Evolutionary conservation across 805 yeast genomes (phyloP).

Genomic region (Myxozyma geophila): DNA sequence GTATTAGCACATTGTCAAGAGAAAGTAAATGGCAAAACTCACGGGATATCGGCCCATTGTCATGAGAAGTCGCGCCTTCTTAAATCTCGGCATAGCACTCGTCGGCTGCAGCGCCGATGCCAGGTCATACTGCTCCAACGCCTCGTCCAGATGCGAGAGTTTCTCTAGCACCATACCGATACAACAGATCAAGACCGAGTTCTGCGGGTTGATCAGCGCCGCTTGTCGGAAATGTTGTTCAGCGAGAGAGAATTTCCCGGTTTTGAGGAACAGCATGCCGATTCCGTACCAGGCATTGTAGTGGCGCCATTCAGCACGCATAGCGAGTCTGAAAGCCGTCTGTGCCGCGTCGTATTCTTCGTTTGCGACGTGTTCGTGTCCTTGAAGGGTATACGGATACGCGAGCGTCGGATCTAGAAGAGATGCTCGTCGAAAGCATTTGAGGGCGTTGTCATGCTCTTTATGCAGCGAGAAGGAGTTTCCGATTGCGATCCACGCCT

Average conservation of each 20-base stretch:
- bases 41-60: constrained; percentile 62
- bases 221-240: constrained; percentile 88
- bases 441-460: constrained; percentile 88
- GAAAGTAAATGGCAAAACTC: not conserved
- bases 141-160: constrained; percentile 66
- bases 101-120: constrained; percentile 85
- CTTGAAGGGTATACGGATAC: constrained; percentile 90
- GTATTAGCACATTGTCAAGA: not conserved
- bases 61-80: constrained; percentile 81
- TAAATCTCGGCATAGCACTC: constrained; percentile 84
- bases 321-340: constrained; percentile 77
- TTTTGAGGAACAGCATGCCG: constrained; percentile 87
- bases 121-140: constrained; percentile 77
- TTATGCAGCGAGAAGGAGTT: constrained; percentile 80
- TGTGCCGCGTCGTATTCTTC: constrained; percentile 91
- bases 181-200: constrained; percentile 87
- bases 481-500: constrained; percentile 92
- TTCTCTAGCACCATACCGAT: constrained; percentile 92
- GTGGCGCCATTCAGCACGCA: constrained; percentile 76
- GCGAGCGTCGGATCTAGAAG: constrained; percentile 70
- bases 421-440: constrained; percentile 80
- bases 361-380: constrained; percentile 85
- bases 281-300: constrained; percentile 95
- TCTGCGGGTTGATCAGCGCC: constrained; percentile 83
- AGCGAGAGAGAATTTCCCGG: constrained; percentile 83